These are phyloP conservation scores for Rhinocladiella similis DNA, from an alignment of 2,329 filamentous ascomycete species.

Conservation along the genomic window DNA sequence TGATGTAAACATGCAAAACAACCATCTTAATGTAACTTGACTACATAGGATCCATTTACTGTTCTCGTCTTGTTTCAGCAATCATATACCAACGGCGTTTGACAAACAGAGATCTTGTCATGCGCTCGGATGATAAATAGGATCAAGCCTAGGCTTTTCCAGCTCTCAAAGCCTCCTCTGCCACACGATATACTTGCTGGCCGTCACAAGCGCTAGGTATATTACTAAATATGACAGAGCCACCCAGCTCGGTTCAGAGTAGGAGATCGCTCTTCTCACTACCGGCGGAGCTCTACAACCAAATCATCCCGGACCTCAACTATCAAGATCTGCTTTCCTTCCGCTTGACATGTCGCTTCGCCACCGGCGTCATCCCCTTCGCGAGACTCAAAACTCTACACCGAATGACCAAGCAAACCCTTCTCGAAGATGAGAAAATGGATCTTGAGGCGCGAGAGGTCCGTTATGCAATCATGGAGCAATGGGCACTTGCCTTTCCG, in stretches of 20 bases:
- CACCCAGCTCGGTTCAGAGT: conserved; percentile 37
- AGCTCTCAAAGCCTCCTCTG: too few relatives aligned
- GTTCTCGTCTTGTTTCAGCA: too few relatives aligned
- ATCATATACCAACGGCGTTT: too few relatives aligned
- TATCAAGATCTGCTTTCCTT: conserved; percentile 11
- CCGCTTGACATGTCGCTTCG: conserved; percentile 2
- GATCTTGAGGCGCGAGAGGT: conserved; percentile 1
- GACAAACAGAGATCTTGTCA: too few relatives aligned
- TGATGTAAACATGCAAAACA: too few relatives aligned
- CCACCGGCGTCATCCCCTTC: not conserved
- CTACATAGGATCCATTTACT: too few relatives aligned
- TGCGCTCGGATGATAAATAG: too few relatives aligned
- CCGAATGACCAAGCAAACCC: not conserved
- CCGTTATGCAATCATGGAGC: not conserved
- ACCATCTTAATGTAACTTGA: too few relatives aligned
- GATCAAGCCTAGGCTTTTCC: too few relatives aligned
- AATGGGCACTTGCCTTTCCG: conserved; percentile 12
- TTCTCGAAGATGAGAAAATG: conserved; percentile 7
- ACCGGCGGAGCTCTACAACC: conserved; percentile 2
- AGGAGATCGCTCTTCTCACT: conserved; percentile 4
- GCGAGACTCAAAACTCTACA: not conserved
- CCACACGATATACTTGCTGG: too few relatives aligned
- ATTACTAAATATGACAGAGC: conserved; percentile 44
- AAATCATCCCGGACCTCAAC: conserved; percentile 3
- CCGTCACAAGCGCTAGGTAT: too few relatives aligned